Evolutionary conservation across 306 rosid species (phyloP).

Genomic region (Cercis canadensis): DNA sequence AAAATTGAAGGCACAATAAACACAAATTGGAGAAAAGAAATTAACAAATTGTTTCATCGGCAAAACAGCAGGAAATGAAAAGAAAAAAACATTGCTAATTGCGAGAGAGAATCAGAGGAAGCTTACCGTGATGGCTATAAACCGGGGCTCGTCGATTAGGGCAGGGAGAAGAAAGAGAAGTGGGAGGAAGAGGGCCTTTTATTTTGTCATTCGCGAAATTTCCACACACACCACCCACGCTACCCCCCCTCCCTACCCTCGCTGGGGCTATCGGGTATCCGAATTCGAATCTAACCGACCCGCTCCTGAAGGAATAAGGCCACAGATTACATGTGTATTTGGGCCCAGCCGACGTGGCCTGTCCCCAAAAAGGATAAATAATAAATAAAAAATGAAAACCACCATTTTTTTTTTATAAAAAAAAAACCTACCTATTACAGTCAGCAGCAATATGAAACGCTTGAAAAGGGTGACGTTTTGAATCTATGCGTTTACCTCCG

Average conservation of each 20-base stretch:
- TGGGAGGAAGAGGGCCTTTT: slow-evolving; percentile 30
- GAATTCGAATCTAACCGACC: too few relatives aligned
- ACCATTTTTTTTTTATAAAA: too few relatives aligned
- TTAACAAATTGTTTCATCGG: not conserved
- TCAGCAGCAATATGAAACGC: too few relatives aligned
- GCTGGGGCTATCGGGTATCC: not conserved
- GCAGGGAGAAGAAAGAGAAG: not conserved
- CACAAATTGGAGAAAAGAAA: not conserved
- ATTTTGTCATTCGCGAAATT: slow-evolving; percentile 40
- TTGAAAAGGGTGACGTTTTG: too few relatives aligned
- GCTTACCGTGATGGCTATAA: slow-evolving; percentile 27
- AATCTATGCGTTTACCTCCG: too few relatives aligned
- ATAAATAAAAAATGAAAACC: too few relatives aligned
- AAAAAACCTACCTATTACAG: too few relatives aligned
- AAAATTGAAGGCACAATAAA: not conserved
- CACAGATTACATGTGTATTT: too few relatives aligned
- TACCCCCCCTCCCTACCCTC: not conserved
- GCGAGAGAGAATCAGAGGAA: not conserved
- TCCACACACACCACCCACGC: not conserved
- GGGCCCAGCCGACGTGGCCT: too few relatives aligned
- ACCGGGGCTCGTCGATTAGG: slow-evolving; percentile 36
- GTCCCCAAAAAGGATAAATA: too few relatives aligned
- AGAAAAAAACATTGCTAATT: not conserved
- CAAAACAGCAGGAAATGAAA: not conserved
- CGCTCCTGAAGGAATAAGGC: too few relatives aligned